Base-by-base conservation (phyloP, 2,329 filamentous ascomycete species). In the Alternaria angustiovoidea region DNA sequence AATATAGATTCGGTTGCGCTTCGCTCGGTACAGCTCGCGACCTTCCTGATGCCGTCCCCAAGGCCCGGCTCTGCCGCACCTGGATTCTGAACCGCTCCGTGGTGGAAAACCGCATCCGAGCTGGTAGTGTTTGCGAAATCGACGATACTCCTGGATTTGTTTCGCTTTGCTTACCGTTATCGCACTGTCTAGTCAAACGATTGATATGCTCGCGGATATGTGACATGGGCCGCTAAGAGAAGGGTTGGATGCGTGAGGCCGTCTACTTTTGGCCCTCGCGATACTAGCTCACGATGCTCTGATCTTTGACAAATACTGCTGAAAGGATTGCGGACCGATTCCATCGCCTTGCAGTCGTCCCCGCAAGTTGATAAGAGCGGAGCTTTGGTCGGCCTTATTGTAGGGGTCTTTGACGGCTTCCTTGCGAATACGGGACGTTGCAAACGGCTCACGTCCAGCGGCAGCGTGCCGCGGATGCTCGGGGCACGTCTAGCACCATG, bases 281-380 rank as follows among this genome's bases (percentile, higher is more conserved):
- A 20, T 34, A 38, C 3, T 38, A 12, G 46, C 34, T 5, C 32
- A 20, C 30, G 7, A 36, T 34, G 7, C 46, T 49, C 14, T 49
- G 6, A 20, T 36, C 14, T 14, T 49, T 49, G 20, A 34, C 32
- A 18, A n/a, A 49, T 18, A 38, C 20, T 22, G 20, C 0, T 49
- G 18, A 14, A 38, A 49, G 46, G 46, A 49, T 49, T 38, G 30
- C 46, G 46, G 46, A 49, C 46, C 46, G 46, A 49, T 49, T 49
- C 20, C 46, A 32, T n/a, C 44, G 26, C 26, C 44, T 28, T 47
- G 44, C n/a, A 49, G 5, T 49, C 20, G 46, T 49, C 46, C 16
- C 46, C 46, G 32, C 46, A 49, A 38, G 30, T 49, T 38, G 46
- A 49, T 12, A 26, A 49, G 46, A 36, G 46, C 14, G 46, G 46